Percentiles rank a stretch among this genome's conserved stretches.
Conservation (phyloP, 441 rosid species). For the Adansonia gregorii region DNA sequence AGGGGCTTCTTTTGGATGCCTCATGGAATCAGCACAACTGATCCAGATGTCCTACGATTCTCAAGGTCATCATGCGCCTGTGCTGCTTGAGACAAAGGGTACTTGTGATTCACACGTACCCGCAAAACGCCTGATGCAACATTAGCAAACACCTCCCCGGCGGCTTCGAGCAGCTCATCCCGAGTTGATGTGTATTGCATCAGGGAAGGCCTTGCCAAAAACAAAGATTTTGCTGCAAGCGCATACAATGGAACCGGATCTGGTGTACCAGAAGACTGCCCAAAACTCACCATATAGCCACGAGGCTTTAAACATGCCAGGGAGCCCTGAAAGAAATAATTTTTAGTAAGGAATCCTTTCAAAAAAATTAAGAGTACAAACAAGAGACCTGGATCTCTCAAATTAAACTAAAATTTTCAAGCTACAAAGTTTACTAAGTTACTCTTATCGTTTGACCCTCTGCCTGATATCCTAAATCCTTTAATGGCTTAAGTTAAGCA, state of each 20-base stretch:
- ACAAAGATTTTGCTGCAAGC: conserved; percentile 66
- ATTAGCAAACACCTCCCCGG: conserved; percentile 70
- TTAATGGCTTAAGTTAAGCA: neutral
- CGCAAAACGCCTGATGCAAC: conserved; percentile 62
- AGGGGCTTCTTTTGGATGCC: neutral
- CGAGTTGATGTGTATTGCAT: conserved; percentile 68
- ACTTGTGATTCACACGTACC: conserved; percentile 71
- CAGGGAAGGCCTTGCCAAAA: conserved; percentile 77
- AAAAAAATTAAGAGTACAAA: neutral
- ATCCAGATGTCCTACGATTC: conserved; percentile 68
- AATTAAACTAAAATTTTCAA: neutral
- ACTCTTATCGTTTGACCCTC: neutral
- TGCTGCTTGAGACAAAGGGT: conserved; percentile 70
- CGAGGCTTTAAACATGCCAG: conserved; percentile 73
- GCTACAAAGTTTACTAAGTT: neutral
- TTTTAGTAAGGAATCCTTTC: conserved; percentile 5
- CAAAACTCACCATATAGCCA: conserved; percentile 86
- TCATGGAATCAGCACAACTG: conserved; percentile 77
- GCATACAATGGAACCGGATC: conserved; percentile 79
- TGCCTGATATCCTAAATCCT: neutral
- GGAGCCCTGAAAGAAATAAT: conserved; percentile 57
- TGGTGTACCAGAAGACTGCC: conserved; percentile 81
- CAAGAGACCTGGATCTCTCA: neutral
- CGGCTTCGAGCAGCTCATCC: conserved; percentile 76
- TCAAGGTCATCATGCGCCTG: conserved; percentile 79